Base-by-base conservation (phyloP, 352 stramenopile species). In the Pythium apleroticum region DNA sequence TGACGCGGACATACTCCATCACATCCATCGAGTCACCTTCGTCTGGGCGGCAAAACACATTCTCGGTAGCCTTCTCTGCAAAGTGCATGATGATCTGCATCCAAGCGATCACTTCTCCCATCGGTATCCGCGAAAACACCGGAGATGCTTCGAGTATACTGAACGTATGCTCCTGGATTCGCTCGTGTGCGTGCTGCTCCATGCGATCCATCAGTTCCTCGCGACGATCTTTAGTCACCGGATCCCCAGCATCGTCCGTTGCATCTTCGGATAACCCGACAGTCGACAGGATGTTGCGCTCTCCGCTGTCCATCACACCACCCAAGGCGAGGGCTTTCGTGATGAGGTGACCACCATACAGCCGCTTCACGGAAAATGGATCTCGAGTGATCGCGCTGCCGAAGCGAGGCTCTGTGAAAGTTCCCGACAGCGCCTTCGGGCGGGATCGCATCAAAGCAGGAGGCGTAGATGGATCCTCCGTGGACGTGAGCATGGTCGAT, bases 21-120 rank as follows among this genome's bases (percentile, higher is more conserved):
- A 95, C 85, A 28, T 95, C 86, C 71, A 93, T 73, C 25, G 78
- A 69, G 58, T 95, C 88, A 22, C 88, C 88, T 53, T 80, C 55
- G 8, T 93, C 81, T 25, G 86, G 82, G 28, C 89, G 69, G 33
- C 84, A 93, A 11, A 73, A 84, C 6, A 96, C 80, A 9, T 68
- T 81, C 12, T 77, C 68, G n/a, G 83, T 83, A 19, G 88, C 84
- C 33, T 75, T 77, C 27, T 88, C 77, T 11, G 76, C 74, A 52
- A 94, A 94, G 9, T 77, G 48, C 25, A 89, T 85, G 24, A 96
- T 86, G 54, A 91, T 82, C 60, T 93, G 81, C 81, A 94, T 93
- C 86, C 84, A 96, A 9, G 75, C 71, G 52, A 89, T 79, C 62
- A 93, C 84, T 12, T 96, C 86, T 15, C 86, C 58, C 59, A 91